phyloP scores from a whole-genome alignment of 495 filamentous ascomycete species.

The Daldinia loculata region DNA sequence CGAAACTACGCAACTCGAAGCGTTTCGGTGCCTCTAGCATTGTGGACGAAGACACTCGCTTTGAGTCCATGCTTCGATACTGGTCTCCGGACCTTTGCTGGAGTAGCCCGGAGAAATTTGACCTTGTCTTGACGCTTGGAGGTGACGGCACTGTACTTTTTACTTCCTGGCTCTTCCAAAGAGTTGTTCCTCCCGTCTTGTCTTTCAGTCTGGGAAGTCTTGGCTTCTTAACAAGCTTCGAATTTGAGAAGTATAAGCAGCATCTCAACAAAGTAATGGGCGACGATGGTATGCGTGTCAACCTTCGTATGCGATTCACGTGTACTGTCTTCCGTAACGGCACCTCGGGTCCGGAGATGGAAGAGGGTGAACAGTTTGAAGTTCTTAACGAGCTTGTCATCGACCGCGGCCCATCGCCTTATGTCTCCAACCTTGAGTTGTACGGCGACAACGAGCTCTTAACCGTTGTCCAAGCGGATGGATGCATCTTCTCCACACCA shows the following conservation, averaged over 20 bases:
- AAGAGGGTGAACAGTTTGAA: conserved; percentile 87
- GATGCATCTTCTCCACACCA: conserved; percentile 95
- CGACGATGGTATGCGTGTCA: conserved; percentile 91
- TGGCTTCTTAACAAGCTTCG: conserved; percentile 92
- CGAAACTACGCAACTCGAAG: conserved; percentile 83
- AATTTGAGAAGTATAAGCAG: conserved; percentile 82
- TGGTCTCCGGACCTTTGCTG: conserved; percentile 97
- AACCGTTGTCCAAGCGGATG: conserved; percentile 94
- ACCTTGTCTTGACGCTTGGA: conserved; percentile 89
- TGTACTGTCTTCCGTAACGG: conserved; percentile 85
- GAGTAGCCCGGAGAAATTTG: conserved; percentile 87
- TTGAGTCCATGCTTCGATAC: conserved; percentile 81
- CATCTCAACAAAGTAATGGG: conserved; percentile 88
- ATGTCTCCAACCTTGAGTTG: conserved; percentile 93
- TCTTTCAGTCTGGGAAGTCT: conserved; percentile 89
- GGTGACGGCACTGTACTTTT: conserved; percentile 93
- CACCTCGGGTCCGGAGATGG: conserved; percentile 60
- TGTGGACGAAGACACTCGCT: conserved; percentile 72
- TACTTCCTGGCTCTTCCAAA: conserved; percentile 94
- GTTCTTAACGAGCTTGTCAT: conserved; percentile 98
- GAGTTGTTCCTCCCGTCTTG: conserved; percentile 87
- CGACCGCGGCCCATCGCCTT: conserved; percentile 94
- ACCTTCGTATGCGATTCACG: conserved; percentile 96
- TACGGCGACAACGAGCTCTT: conserved; percentile 93
- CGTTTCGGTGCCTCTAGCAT: conserved; percentile 84